Percentiles rank a stretch among this genome's conserved stretches.
These are phyloP conservation scores for Mikania micrantha DNA, from an alignment of 129 eudicot genomes.

Conservation along the genomic window DNA sequence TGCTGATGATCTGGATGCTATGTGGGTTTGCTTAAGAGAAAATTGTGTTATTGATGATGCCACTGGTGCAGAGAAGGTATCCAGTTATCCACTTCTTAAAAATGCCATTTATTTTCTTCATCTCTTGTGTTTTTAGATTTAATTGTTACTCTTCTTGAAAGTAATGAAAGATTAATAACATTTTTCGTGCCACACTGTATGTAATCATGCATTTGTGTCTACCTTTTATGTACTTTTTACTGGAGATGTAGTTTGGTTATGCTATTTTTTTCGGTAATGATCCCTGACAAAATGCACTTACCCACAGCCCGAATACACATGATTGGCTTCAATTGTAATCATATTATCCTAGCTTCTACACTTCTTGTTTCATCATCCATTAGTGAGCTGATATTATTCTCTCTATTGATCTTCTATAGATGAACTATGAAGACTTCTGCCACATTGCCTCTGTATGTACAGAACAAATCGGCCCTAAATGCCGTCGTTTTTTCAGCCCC, in stretches of 20 bases:
- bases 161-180: neutral
- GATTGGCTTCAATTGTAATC: neutral
- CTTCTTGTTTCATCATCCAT: neutral
- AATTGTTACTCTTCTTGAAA: neutral
- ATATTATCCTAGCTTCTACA: neutral
- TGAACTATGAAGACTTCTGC: slow-evolving; percentile 99
- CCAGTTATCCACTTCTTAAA: neutral
- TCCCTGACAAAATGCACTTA: neutral
- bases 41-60: slow-evolving; percentile 99
- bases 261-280: neutral
- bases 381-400: slow-evolving; percentile 19
- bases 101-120: neutral
- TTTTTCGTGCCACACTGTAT: neutral
- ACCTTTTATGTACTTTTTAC: neutral
- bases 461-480: slow-evolving; percentile 96
- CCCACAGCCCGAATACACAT: neutral
- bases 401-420: slow-evolving; percentile 35
- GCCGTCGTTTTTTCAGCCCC: slow-evolving; percentile 97
- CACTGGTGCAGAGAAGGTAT: slow-evolving; percentile 97
- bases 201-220: neutral
- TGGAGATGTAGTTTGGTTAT: neutral
- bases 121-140: slow-evolving; percentile 6
- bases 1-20: slow-evolving; percentile 98
- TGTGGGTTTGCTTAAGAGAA: slow-evolving; percentile 99
- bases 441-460: slow-evolving; percentile 99